Evolutionary conservation across 179 eudicot genomes (phyloP), one percentile per base, ranked within the genome.

Genomic region (Vitellaria paradoxa): DNA sequence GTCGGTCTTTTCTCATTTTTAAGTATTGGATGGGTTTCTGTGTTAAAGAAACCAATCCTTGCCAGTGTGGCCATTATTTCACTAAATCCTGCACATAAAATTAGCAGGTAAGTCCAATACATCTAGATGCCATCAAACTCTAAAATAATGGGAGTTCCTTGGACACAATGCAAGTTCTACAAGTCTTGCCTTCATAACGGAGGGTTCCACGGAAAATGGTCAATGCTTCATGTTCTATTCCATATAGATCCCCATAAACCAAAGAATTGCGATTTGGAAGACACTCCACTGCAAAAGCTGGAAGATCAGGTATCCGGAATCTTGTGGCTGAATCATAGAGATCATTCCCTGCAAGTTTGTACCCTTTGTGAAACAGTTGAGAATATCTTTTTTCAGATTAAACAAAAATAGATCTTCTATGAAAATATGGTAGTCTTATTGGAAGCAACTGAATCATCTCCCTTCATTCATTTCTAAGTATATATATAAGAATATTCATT

Each of bases 151-250:
- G 8, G 45, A 57, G 21, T 13, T 46, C 15, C 40, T 26, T 11
- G 4, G n/a, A 37, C 46, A 18, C 67, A 12, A 40, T 50, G 53
- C 12, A 42, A 47, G 7, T 30, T 30, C 66, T 52, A 63, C 57
- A 81, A 23, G 77, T 60, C 83, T 72, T 86, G 77, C 99, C 99
- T 96, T 92, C 97, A 77, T 88, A 96, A 68, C 97, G 92, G 46
- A 96, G 94, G 68, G 98, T 94, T 84, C 96, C 99, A 78, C 99
- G 90, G 79, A 94, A 96, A 77, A 96, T 86, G 57, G 98, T 92
- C 26, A 88, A 87, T 45, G 97, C 99, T 87, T 96, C 99, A 64
- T 83, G 83, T 53, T 82, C 81, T 61, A 96, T 91, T 63, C 90
- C 93, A 78, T 96, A 96, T 61, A 93, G 77, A 76, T 96, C 94